Percentiles rank a stretch among this genome's conserved stretches.
Conservation (phyloP, 176 grass and related monocot genomes). For the Oryza rufipogon region DNA sequence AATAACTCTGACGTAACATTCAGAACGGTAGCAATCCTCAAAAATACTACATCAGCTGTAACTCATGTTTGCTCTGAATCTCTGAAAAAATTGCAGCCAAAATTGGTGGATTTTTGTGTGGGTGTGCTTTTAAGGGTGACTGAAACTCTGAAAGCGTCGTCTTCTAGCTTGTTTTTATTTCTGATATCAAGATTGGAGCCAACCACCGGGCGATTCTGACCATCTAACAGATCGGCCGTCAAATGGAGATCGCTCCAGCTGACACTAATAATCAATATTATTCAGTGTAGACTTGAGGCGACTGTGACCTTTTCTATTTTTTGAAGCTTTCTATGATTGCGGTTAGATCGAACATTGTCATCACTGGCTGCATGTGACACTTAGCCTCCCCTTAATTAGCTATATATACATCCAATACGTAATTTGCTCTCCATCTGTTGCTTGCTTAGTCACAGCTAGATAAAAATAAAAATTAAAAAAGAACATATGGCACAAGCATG, state of each 20-base stretch:
- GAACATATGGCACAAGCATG: conserved; percentile 10
- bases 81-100: neutral
- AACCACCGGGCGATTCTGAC: conserved; percentile 42
- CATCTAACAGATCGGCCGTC: conserved; percentile 35
- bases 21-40: neutral
- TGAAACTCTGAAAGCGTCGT: neutral
- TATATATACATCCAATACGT: neutral
- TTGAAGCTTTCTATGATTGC: conserved; percentile 57
- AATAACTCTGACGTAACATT: conserved; percentile 18
- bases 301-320: conserved; percentile 43
- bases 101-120: neutral
- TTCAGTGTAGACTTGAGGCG: conserved; percentile 25
- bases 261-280: conserved; percentile 11
- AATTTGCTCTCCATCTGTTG: neutral
- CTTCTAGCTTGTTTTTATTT: neutral
- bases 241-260: conserved; percentile 37
- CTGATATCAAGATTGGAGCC: conserved; percentile 31
- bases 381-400: neutral
- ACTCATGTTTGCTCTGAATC: neutral
- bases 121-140: neutral
- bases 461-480: neutral
- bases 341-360: conserved; percentile 45
- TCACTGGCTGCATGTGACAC: conserved; percentile 41
- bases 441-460: neutral
- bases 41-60: neutral